phyloP scores from a whole-genome alignment of 805 yeast genomes.

The Maudiozyma serrabonitensis region DNA sequence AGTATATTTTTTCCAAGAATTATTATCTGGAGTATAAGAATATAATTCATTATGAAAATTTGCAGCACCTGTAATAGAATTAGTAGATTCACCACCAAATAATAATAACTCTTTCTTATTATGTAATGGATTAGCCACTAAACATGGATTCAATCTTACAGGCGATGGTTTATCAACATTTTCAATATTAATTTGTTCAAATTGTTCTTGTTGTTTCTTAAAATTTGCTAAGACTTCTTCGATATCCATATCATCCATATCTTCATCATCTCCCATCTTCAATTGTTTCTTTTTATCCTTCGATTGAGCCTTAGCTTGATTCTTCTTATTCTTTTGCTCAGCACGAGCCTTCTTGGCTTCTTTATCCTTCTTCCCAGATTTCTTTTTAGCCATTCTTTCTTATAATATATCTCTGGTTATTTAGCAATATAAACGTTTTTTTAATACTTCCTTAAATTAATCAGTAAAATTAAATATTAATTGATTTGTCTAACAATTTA shows the following conservation, averaged over 20 bases:
- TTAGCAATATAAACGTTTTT: too few species aligned
- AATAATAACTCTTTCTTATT: slow-evolving; percentile 69
- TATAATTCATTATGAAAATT: slow-evolving; percentile 74
- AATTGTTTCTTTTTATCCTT: slow-evolving; percentile 67
- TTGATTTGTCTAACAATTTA: too few species aligned
- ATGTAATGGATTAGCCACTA: slow-evolving; percentile 66
- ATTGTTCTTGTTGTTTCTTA: slow-evolving; percentile 70
- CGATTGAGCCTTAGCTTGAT: slow-evolving; percentile 56
- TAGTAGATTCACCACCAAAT: slow-evolving; percentile 81
- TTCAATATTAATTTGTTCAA: slow-evolving; percentile 60
- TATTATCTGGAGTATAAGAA: slow-evolving; percentile 64
- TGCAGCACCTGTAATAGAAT: slow-evolving; percentile 38
- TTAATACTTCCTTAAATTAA: too few species aligned
- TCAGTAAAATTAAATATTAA: too few species aligned
- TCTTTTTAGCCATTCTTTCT: slow-evolving; percentile 75
- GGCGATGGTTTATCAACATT: slow-evolving; percentile 46
- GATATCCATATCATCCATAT: slow-evolving; percentile 72
- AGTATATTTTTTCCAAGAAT: slow-evolving; percentile 67
- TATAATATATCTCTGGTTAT: background rate
- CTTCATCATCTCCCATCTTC: slow-evolving; percentile 69
- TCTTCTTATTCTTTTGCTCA: slow-evolving; percentile 75
- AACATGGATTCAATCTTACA: slow-evolving; percentile 51
- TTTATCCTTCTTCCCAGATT: slow-evolving; percentile 57
- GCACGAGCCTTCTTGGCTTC: slow-evolving; percentile 85
- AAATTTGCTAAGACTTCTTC: slow-evolving; percentile 73